Evolutionary conservation across 257 asterid genomes (phyloP), one percentile per base, ranked within the genome.

Genomic region (Forsythia viridissima): DNA sequence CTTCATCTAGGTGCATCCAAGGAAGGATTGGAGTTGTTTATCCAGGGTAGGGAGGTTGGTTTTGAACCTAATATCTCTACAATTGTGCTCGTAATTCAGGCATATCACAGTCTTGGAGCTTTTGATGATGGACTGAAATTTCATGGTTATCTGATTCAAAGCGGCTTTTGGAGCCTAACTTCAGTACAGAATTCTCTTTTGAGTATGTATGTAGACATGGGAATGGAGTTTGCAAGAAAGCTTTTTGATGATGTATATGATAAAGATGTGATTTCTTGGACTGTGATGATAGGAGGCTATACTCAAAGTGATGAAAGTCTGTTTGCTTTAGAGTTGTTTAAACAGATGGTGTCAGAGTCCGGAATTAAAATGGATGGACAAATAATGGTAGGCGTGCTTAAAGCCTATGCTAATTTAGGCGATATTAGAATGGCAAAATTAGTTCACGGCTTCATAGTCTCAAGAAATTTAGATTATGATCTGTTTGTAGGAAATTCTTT

Each of bases 211-310:
- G 82, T 93, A 61, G 91, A 88, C 66, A 57, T 89, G 3, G 71
- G 83, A 42, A 88, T 91, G 89, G 86, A 83, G 57, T 82, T 76
- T 83, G 97, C 97, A 1, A 86, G 82, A 71, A 90, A 74, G 36
- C 89, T 94, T 66, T 94, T 94, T 15, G 88, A 83, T 70, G 98
- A 94, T 83, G 89, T 90, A 85, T 21, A 69, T 79, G 90, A 85
- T 48, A 90, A 87, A 90, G 97, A 94, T 68, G 93, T 91, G 20
- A 89, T 94, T 72, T 86, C 95, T 48, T 94, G 97, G 97, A 91
- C 94, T 79, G 91, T 87, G 83, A 89, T 94, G 85, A 88, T 91
- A 74, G 83, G 87, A 71, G 91, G 92, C 78, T 86, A 91, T 75
- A 86, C 85, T 24, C 88, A 86, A 63, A 65, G 57, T 24, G 83